These are phyloP conservation scores for Rubus idaeus DNA, from an alignment of 306 rosid genomes.

Conservation along the genomic window DNA sequence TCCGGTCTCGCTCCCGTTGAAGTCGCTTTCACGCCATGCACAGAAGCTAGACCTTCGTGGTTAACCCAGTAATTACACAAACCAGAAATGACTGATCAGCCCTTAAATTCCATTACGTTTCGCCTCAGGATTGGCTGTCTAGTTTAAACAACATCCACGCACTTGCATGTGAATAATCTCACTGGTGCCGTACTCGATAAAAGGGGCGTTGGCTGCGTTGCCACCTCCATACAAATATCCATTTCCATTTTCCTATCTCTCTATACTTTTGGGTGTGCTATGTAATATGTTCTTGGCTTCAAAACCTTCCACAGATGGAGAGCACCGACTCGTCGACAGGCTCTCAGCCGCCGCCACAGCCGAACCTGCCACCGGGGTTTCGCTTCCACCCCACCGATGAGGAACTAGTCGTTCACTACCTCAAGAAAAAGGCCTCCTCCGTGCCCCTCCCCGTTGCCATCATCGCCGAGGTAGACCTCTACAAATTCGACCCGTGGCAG, in stretches of 20 bases:
- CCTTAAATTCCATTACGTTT: not conserved
- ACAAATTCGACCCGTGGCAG: constrained; percentile 98
- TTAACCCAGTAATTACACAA: not conserved
- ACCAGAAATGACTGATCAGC: not conserved
- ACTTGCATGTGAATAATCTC: not conserved
- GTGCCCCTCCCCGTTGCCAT: constrained; percentile 73
- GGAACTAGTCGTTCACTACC: constrained; percentile 92
- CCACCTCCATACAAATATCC: constrained; percentile 15
- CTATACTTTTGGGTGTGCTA: not conserved
- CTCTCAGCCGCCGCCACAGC: constrained; percentile 47
- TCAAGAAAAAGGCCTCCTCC: constrained; percentile 67
- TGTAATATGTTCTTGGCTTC: constrained; percentile 28
- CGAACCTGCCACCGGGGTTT: constrained; percentile 87
- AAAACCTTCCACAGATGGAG: constrained; percentile 56
- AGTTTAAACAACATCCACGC: not conserved
- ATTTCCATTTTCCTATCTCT: not conserved
- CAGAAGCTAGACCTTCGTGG: not conserved
- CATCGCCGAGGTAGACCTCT: constrained; percentile 90
- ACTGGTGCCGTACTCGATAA: constrained; percentile 5
- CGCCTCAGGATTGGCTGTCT: not conserved
- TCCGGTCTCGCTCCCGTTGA: constrained; percentile 1
- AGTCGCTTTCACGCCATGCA: constrained; percentile 7
- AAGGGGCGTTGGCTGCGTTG: not conserved
- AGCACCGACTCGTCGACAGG: constrained; percentile 76
- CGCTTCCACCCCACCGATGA: constrained; percentile 98